Base-by-base conservation (phyloP, 345 rosid species). In the Ricinus communis region DNA sequence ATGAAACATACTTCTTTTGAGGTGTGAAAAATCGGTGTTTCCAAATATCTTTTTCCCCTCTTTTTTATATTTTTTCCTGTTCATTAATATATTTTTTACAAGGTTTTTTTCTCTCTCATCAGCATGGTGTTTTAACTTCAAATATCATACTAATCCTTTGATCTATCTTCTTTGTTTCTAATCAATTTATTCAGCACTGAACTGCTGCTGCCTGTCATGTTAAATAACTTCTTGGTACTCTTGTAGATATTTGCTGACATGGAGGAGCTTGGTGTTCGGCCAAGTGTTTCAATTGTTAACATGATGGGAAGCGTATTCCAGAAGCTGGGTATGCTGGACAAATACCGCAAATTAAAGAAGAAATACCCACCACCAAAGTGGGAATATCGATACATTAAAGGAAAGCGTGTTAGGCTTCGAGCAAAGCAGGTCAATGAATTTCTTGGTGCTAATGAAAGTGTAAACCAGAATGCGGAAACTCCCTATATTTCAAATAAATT, bases 261-360 rank as follows among this genome's bases (percentile, higher is more conserved):
- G 99, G 99, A 92, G 84, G 99, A 95, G 82, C 97, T 90, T 53
- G 90, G 90, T 27, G 82, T 95, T 65, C 81, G 81, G 65, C 99
- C 97, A 9, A 79, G 79, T 68, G 62, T 80, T 66, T 47, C 96
- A 15, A 83, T 83, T 51, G 89, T 91, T 63, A 60, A 77, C 18
- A 89, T 95, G 99, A 75, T 90, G 76, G 98, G 95, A 30, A 79
- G 79, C 47, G 87, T 82, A 62, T 91, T 94, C 82, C 71, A 80
- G 77, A 84, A 86, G 74, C 67, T 87, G 19, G 91, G 78, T 38
- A 88, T 88, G 97, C 55, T 74, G 70, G 97, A 94, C 78, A 91
- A 91, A 71, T 82, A 84, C 50, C 79, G 85, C 46, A 90, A 90
- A 74, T 73, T 94, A 10, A 76, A 69, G 71, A 82, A 71, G 82